Conservation (phyloP, 2,329 filamentous ascomycete species). For the Metarhizium robertsii region DNA sequence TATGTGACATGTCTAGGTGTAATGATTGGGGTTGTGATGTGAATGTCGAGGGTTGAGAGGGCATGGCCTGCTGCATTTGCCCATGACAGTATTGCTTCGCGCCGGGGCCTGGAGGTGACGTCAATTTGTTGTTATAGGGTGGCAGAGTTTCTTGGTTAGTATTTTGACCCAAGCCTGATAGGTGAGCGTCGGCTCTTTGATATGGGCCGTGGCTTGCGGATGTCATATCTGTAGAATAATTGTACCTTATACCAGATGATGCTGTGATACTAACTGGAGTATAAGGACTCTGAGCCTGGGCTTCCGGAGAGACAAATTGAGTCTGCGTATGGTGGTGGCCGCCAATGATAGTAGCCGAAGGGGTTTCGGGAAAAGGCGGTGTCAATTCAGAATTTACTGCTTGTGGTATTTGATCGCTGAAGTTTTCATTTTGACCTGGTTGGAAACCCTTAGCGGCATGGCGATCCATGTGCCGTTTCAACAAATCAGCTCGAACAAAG, state of each 20-base stretch:
- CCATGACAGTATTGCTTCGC: slow-evolving; percentile 32
- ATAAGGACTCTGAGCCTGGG: slow-evolving; percentile 34
- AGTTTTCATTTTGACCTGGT: slow-evolving; percentile 42
- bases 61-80: slow-evolving; percentile 36
- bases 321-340: background rate
- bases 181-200: slow-evolving; percentile 13
- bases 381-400: background rate
- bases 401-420: too few species aligned
- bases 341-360: slow-evolving; percentile 9
- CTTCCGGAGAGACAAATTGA: slow-evolving; percentile 37
- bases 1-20: slow-evolving; percentile 52
- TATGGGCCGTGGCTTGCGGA: slow-evolving; percentile 3
- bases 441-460: slow-evolving; percentile 74
- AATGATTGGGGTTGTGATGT: slow-evolving; percentile 53
- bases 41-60: slow-evolving; percentile 33
- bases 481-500: slow-evolving; percentile 89
- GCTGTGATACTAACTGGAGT: slow-evolving; percentile 33
- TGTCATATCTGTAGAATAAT: background rate
- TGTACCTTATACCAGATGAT: background rate
- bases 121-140: background rate
- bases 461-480: slow-evolving; percentile 73
- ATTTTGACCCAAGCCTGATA: slow-evolving; percentile 21
- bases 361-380: slow-evolving; percentile 6
- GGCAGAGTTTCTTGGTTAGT: slow-evolving; percentile 13
- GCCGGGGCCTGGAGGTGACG: background rate